Conservation (phyloP, 2,329 filamentous ascomycete genomes). For the Penicillium sp. region DNA sequence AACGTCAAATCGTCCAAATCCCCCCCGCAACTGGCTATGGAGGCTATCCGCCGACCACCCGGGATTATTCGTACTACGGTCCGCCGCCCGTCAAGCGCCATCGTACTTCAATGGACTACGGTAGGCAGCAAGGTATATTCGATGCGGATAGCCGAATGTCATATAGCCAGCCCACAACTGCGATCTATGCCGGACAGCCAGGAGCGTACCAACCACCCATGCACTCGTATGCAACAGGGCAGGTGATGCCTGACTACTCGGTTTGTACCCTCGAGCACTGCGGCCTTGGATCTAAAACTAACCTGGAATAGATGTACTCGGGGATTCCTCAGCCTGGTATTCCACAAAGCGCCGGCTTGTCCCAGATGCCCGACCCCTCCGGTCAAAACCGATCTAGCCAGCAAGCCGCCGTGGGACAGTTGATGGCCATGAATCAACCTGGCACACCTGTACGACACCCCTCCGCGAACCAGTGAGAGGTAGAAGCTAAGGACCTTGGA, state of each 20-base stretch:
- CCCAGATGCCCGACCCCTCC: slow-evolving; percentile 39
- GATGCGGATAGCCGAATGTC: slow-evolving; percentile 40
- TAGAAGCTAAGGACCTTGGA: slow-evolving; percentile 33
- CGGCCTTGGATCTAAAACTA: neutral
- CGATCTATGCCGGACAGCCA: slow-evolving; percentile 34
- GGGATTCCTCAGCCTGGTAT: slow-evolving; percentile 29
- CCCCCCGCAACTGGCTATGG: slow-evolving; percentile 31
- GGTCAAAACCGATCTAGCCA: slow-evolving; percentile 35
- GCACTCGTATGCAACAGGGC: slow-evolving; percentile 37
- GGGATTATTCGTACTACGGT: slow-evolving; percentile 41
- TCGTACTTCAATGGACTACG: slow-evolving; percentile 43
- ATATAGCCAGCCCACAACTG: slow-evolving; percentile 35
- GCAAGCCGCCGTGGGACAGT: slow-evolving; percentile 39
- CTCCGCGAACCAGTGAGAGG: slow-evolving; percentile 27
- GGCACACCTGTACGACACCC: slow-evolving; percentile 41
- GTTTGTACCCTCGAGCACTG: slow-evolving; percentile 25
- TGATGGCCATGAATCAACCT: slow-evolving; percentile 41
- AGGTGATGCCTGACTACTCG: slow-evolving; percentile 40
- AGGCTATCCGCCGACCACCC: slow-evolving; percentile 34
- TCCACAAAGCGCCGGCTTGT: slow-evolving; percentile 34
- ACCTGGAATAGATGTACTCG: slow-evolving; percentile 33
- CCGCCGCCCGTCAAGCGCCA: slow-evolving; percentile 39
- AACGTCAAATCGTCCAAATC: slow-evolving; percentile 40
- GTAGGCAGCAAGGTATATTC: slow-evolving; percentile 37
- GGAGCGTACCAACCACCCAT: slow-evolving; percentile 38